Evolutionary conservation across 2,329 filamentous ascomycete genomes (phyloP), one percentile per base, ranked within the genome.

Genomic region (Curvularia eragrostidis): DNA sequence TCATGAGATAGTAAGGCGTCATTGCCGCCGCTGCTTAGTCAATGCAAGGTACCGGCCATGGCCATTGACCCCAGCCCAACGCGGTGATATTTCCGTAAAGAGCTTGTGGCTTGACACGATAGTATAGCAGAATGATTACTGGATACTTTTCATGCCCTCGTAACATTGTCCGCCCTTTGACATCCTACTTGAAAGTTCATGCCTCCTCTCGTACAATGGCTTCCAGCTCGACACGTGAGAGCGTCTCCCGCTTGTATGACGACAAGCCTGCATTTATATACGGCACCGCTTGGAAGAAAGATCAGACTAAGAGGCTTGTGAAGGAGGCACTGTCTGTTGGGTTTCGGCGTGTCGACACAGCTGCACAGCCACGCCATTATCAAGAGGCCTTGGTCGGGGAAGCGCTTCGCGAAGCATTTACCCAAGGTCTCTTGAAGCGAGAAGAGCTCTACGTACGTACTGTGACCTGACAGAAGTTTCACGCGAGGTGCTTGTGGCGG

Each of bases 281-380:
- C 74, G 91, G 91, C 50, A 94, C 91, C 2, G 91, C 91, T n/a
- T 94, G 91, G 91, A 95, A 95, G 75, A 88, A 89, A 68, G 86
- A 89, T 1, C 78, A 78, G 18, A 92, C 90, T 0, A 82, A 84
- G 19, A 80, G 84, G 53, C 81, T 94, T 2, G 91, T 95, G 21
- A 85, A 88, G 66, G 76, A 83, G 61, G 91, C 91, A 1, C 71
- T 95, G 32, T 81, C 81, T 43, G 79, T 84, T 43, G 91, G 91
- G 5, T 95, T 94, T 67, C 83, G 87, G 30, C 89, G 82, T 46
- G 79, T 95, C 58, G 91, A 95, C 71, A 94, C 91, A 0, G 91
- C 91, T 9, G 89, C 89, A 15, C 90, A 93, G 75, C 90, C 90
- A 2, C 85, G 85, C 59, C 90, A 94, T 77, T 95, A 95, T 74